Conservation (phyloP, 352 stramenopile genomes). For the Globisporangium barbulae region DNA sequence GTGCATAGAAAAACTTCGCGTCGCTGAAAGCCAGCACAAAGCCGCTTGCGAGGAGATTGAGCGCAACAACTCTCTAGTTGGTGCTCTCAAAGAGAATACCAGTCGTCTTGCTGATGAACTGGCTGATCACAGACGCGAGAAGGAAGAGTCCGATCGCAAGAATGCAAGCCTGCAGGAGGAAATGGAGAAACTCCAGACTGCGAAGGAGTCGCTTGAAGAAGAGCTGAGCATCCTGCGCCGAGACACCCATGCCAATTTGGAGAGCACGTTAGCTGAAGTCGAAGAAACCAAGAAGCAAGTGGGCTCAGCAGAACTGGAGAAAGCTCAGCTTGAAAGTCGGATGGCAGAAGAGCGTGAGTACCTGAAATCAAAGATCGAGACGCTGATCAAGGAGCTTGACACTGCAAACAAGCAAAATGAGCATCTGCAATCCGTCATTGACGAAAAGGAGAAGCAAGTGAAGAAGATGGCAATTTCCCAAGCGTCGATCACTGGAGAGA, state of each 20-base stretch:
- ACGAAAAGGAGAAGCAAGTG: conserved; percentile 68
- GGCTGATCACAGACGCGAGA: conserved; percentile 13
- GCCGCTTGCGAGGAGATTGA: conserved; percentile 10
- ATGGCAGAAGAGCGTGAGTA: conserved; percentile 61
- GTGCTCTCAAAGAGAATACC: conserved; percentile 16
- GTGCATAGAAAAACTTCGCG: conserved; percentile 14
- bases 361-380: conserved; percentile 64
- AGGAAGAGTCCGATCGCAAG: conserved; percentile 22
- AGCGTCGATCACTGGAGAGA: conserved; percentile 50
- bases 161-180: conserved; percentile 30
- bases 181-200: conserved; percentile 23
- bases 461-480: conserved; percentile 62
- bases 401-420: conserved; percentile 34
- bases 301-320: conserved; percentile 11
- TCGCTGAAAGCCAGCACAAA: conserved; percentile 13
- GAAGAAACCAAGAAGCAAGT: conserved; percentile 15
- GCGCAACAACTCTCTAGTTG: conserved; percentile 13
- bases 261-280: conserved; percentile 27
- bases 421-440: conserved; percentile 34
- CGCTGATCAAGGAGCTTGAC: conserved; percentile 59
- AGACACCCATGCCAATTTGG: conserved; percentile 38
- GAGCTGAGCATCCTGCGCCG: conserved; percentile 32
- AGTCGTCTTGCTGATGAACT: conserved; percentile 16
- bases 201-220: conserved; percentile 35
- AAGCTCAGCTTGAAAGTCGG: conserved; percentile 27